Base-by-base conservation (phyloP, 352 stramenopile species). In the Blastocystis hominis region DNA sequence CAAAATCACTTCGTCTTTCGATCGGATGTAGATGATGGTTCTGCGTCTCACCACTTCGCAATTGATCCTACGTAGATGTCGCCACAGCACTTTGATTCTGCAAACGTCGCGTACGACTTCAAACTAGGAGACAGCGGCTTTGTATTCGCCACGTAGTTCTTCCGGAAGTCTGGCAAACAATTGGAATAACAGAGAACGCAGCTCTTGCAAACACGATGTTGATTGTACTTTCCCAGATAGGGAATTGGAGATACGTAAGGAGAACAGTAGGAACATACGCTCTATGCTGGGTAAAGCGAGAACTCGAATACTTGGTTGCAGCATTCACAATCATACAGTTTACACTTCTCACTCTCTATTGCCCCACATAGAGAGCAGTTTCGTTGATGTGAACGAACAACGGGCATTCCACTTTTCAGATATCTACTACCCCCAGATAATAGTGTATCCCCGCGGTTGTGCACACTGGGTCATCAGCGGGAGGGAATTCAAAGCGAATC, bases 191-290 rank as follows among this genome's bases (percentile, higher is more conserved):
- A 66, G 6, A 50, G 55, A 20, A 68, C 46, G 46, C 72, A 84
- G 24, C 38, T 84, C 36, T 66, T 84, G 72, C 72, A 84, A 50
- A 84, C 55, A 84, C 72, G 72, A n/a, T 34, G 30, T 13, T 24
- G 72, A n/a, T 68, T 84, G 10, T n/a, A 44, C n/a, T 66, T 66
- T 66, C 72, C 72, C 40, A 84, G 30, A 46, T 47, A 84, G 9
- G 72, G 72, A 69, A 84, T 84, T 5, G 72, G 72, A 36, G 47
- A 66, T 30, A 50, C 44, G 44, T 68, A 84, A 2, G 72, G 72
- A n/a, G 72, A 50, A 46, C 72, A 84, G 7, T 30, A 54, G 3
- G 50, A 30, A 84, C 72, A 84, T 20, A 84, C 72, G 2, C 4
- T 84, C 72, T 84, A 84, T 20, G 40, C 9, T 13, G 24, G 38